Evolutionary conservation across 1,284 basidiomycete genomes (phyloP).

Genomic region (Cutaneotrichosporon dermatis): DNA sequence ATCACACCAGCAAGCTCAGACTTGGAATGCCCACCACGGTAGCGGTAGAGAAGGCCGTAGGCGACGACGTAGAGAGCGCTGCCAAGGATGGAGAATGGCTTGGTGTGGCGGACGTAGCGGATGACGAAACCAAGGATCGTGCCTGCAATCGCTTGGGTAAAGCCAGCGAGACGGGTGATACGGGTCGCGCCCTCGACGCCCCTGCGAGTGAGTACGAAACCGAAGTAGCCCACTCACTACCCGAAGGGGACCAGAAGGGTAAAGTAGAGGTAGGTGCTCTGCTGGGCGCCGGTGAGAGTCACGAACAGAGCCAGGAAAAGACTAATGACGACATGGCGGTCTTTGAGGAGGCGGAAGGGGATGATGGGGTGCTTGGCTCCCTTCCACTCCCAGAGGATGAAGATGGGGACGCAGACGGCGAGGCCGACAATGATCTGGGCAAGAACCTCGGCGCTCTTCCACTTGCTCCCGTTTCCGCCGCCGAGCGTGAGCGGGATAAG

Average conservation of each 20-base stretch:
- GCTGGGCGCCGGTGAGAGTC: constrained; percentile 42
- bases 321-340: constrained; percentile 43
- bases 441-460: constrained; percentile 43
- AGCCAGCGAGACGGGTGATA: constrained; percentile 44
- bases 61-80: constrained; percentile 31
- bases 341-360: constrained; percentile 46
- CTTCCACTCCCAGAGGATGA: constrained; percentile 45
- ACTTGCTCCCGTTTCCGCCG: constrained; percentile 27
- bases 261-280: constrained; percentile 42
- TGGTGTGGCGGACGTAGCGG: constrained; percentile 43
- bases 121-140: constrained; percentile 43
- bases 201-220: too few species aligned
- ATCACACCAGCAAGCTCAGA: constrained; percentile 34
- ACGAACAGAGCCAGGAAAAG: constrained; percentile 39
- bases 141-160: constrained; percentile 38
- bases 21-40: constrained; percentile 35
- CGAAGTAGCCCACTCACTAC: too few species aligned
- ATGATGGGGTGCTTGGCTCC: constrained; percentile 43
- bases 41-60: constrained; percentile 48
- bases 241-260: constrained; percentile 44
- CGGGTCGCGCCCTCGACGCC: constrained; percentile 29
- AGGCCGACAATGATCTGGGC: constrained; percentile 44
- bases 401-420: constrained; percentile 38
- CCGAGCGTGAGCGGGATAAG: constrained; percentile 48
- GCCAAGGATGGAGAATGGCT: constrained; percentile 46